Evolutionary conservation across 176 grass and related monocot species (phyloP).

Genomic region (Avena atlantica): DNA sequence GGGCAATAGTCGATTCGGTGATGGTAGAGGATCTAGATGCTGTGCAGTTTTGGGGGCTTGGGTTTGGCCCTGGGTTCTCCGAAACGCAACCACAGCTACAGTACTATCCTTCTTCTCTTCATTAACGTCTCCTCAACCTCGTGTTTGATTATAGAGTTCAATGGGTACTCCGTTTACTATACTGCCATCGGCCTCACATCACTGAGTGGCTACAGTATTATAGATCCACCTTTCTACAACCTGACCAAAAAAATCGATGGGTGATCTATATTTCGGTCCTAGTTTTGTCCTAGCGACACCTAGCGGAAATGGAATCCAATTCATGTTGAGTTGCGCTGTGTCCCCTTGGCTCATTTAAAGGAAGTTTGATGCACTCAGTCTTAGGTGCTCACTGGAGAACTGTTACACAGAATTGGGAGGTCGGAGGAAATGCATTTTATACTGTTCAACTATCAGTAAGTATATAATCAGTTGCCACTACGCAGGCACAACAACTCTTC

Average conservation of each 20-base stretch:
- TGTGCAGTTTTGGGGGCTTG: neutral
- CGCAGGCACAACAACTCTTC: conserved; percentile 65
- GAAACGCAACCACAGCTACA: neutral
- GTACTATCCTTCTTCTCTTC: neutral
- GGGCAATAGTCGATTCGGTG: neutral
- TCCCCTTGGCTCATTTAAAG: neutral
- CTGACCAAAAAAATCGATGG: neutral
- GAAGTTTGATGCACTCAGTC: neutral
- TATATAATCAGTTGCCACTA: neutral
- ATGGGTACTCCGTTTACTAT: neutral
- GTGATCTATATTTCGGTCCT: neutral
- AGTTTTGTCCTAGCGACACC: neutral
- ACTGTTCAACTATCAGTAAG: neutral
- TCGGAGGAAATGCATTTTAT: neutral
- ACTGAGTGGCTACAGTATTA: neutral
- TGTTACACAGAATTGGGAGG: neutral
- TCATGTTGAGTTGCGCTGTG: neutral
- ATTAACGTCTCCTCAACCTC: neutral
- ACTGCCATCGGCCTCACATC: neutral
- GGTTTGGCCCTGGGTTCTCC: neutral
- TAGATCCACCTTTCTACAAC: neutral
- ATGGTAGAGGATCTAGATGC: neutral
- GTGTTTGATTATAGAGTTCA: neutral
- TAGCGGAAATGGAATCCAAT: neutral
- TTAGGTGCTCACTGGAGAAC: neutral